phyloP scores from a whole-genome alignment of 768 basidiomycete genomes.

The Rhizopogon vesiculosus region DNA sequence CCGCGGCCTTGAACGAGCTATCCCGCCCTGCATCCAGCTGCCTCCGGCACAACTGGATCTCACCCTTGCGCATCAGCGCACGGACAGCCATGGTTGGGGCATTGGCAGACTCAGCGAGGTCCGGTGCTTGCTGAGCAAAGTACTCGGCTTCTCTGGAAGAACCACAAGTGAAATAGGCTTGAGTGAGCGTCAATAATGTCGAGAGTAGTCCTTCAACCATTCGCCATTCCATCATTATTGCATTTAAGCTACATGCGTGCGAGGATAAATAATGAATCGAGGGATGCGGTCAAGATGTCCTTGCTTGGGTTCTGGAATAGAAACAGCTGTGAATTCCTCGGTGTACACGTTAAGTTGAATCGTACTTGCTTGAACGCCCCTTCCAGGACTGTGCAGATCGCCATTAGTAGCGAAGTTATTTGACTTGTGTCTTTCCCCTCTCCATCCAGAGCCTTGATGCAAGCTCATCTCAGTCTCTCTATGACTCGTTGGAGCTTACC shows the following conservation, averaged over 20 bases:
- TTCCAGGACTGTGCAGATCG: slow-evolving; percentile 29
- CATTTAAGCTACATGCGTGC: slow-evolving; percentile 39
- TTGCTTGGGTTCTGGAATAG: slow-evolving; percentile 18
- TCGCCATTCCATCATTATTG: slow-evolving; percentile 61
- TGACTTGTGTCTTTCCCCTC: slow-evolving; percentile 5
- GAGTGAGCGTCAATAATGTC: slow-evolving; percentile 59
- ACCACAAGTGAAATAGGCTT: slow-evolving; percentile 66
- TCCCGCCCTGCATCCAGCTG: slow-evolving; percentile 52
- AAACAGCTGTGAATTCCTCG: background rate
- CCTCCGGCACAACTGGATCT: slow-evolving; percentile 65
- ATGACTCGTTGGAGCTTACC: slow-evolving; percentile 58
- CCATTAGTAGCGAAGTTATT: slow-evolving; percentile 29
- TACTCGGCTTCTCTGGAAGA: slow-evolving; percentile 83
- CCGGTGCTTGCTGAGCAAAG: slow-evolving; percentile 73
- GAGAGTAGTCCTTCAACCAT: slow-evolving; percentile 67
- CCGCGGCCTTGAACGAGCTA: slow-evolving; percentile 46
- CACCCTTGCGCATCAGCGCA: slow-evolving; percentile 62
- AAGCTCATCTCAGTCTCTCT: slow-evolving; percentile 52
- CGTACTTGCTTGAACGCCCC: slow-evolving; percentile 25
- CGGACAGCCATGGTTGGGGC: slow-evolving; percentile 61
- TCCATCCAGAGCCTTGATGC: slow-evolving; percentile 42
- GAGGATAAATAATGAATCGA: slow-evolving; percentile 55
- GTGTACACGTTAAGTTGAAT: background rate
- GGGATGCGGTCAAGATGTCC: slow-evolving; percentile 36
- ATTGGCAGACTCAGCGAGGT: slow-evolving; percentile 64